Conservation (phyloP, 2,329 filamentous ascomycete species). For the Penicillium sp. region DNA sequence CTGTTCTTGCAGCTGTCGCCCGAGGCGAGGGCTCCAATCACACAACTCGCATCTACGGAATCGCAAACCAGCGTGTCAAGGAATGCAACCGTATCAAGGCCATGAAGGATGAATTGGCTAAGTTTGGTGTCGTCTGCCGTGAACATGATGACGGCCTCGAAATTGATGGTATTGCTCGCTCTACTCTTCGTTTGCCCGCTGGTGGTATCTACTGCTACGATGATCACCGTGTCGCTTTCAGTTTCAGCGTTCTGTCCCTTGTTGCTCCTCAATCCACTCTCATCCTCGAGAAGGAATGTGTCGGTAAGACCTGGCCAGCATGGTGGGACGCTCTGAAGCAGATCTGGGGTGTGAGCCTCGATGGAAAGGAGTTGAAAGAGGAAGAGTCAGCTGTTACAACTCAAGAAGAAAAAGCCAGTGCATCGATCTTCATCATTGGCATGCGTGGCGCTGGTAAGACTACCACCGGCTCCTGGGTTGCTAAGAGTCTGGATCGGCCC, state of each 20-base stretch:
- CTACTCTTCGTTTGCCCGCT: conserved; percentile 56
- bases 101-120: conserved; percentile 91
- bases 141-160: conserved; percentile 93
- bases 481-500: conserved; percentile 70
- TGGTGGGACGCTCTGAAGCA: conserved; percentile 93
- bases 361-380: conserved; percentile 65
- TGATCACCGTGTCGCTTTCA: conserved; percentile 97
- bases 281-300: conserved; percentile 86
- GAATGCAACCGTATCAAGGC: conserved; percentile 96
- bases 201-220: conserved; percentile 87
- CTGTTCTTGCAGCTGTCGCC: conserved; percentile 86
- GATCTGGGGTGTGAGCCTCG: conserved; percentile 73
- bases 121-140: conserved; percentile 83
- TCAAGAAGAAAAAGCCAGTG: conserved; percentile 42
- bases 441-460: conserved; percentile 98
- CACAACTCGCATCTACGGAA: conserved; percentile 84
- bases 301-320: conserved; percentile 96
- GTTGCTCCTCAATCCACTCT: conserved; percentile 70
- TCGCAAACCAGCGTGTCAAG: conserved; percentile 96
- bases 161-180: conserved; percentile 58
- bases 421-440: conserved; percentile 89
- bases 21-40: conserved; percentile 61
- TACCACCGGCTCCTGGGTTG: conserved; percentile 84
- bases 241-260: conserved; percentile 84
- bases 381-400: conserved; percentile 39